Percentiles rank a stretch among this genome's conserved stretches.
Conservation (phyloP, 164 flowering plant genomes). For the Piper betle region DNA sequence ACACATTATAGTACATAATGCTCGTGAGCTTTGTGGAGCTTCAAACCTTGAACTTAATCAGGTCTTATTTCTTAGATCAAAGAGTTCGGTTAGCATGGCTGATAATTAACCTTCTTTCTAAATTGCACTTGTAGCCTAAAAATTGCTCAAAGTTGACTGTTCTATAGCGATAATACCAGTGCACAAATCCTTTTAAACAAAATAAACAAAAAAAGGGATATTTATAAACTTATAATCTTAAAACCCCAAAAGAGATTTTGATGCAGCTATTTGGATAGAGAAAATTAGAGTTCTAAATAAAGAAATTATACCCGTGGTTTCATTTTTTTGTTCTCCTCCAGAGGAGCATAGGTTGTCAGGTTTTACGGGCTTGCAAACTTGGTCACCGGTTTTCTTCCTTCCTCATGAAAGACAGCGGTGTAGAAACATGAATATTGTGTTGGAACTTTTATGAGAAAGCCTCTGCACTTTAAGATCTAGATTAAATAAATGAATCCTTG, state of each 20-base stretch:
- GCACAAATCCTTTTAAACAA: neutral
- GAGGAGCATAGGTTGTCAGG: neutral
- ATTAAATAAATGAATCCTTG: too few relatives aligned
- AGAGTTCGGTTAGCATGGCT: too few relatives aligned
- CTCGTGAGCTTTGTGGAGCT: constrained; percentile 71
- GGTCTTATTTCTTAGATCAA: constrained; percentile 20
- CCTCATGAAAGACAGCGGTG: neutral
- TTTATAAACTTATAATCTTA: neutral
- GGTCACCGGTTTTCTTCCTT: neutral
- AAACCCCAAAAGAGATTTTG: neutral
- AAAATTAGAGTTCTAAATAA: neutral
- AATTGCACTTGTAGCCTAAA: too few relatives aligned
- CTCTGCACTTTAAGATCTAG: too few relatives aligned
- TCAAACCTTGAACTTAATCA: constrained; percentile 82
- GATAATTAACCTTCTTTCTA: neutral
- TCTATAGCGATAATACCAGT: neutral
- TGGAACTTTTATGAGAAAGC: too few relatives aligned
- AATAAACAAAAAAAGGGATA: neutral
- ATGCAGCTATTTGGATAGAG: neutral
- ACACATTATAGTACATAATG: constrained; percentile 32
- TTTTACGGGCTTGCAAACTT: neutral
- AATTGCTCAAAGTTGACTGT: neutral
- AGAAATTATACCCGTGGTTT: too few relatives aligned
- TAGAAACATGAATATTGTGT: too few relatives aligned
- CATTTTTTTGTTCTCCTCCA: neutral